These are phyloP conservation scores for Echeveria elegans DNA, from an alignment of 164 flowering plant genomes.

Conservation along the genomic window DNA sequence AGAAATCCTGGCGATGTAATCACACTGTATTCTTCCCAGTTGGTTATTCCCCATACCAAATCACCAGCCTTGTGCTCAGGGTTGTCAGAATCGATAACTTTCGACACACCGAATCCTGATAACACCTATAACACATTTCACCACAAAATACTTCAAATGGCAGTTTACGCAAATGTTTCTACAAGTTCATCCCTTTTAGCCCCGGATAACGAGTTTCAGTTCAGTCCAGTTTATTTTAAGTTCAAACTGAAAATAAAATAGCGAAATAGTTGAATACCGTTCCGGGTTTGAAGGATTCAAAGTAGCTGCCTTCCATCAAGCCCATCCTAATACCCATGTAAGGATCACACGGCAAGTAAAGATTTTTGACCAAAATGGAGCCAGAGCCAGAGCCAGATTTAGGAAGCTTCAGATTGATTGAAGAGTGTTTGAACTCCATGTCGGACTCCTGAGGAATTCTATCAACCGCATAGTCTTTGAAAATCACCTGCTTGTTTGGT, in stretches of 20 bases:
- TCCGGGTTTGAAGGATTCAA: not conserved
- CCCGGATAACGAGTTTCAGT: no score
- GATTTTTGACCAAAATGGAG: slow-evolving; percentile 1
- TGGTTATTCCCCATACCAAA: not conserved
- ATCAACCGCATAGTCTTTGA: not conserved
- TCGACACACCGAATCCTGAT: slow-evolving; percentile 8
- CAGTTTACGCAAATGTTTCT: no score
- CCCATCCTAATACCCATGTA: slow-evolving; percentile 6
- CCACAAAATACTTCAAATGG: no score
- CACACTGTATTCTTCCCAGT: slow-evolving; percentile 5
- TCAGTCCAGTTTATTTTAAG: no score
- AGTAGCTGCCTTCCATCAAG: not conserved
- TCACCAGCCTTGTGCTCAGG: not conserved
- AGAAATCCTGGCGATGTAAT: not conserved
- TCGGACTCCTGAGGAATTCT: slow-evolving; percentile 3
- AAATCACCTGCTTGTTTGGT: slow-evolving; percentile 8
- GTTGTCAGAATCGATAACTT: slow-evolving; percentile 2
- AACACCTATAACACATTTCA: no score
- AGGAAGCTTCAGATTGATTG: not conserved
- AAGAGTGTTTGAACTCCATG: not conserved
- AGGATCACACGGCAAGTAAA: slow-evolving; percentile 10
- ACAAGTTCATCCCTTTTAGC: no score
- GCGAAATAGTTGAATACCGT: no score
- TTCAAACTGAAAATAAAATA: not conserved
- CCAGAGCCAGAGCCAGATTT: not conserved